Conservation (phyloP, 495 filamentous ascomycete genomes). For the Neurospora tetraspora region DNA sequence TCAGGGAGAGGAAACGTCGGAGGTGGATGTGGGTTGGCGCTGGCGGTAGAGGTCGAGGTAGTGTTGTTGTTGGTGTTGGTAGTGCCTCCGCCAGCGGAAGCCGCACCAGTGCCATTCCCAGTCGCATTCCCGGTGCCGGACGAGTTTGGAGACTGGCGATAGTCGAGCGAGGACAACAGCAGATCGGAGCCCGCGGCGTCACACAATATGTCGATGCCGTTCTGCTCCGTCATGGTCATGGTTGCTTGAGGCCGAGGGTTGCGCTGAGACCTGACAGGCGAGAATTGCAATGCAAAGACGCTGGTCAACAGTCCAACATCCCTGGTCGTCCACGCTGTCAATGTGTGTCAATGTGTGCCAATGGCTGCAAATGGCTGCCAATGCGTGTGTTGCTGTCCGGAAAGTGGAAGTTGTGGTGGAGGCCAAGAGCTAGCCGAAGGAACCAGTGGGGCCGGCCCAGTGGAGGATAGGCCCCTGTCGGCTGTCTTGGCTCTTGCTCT, state of each 20-base stretch:
- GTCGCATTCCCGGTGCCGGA: not conserved
- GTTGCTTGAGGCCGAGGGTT: not conserved
- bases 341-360: not conserved
- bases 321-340: not conserved
- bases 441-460: not conserved
- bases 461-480: not conserved
- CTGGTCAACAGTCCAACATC: not conserved
- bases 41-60: not conserved
- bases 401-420: not conserved
- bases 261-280: not conserved
- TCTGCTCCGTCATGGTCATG: slow-evolving; percentile 7
- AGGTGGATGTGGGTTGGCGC: not conserved
- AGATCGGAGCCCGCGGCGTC: slow-evolving; percentile 13
- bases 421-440: not conserved
- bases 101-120: not conserved
- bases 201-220: slow-evolving; percentile 16
- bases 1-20: not conserved
- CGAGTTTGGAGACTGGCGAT: not conserved
- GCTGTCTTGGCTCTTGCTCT: not conserved
- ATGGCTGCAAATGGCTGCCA: not conserved
- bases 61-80: not conserved
- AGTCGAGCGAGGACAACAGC: not conserved
- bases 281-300: not conserved
- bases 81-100: not conserved
- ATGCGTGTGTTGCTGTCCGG: not conserved